These are phyloP conservation scores for Escovopsis sp. DNA, from an alignment of 2,329 filamentous ascomycete genomes.

Conservation along the genomic window DNA sequence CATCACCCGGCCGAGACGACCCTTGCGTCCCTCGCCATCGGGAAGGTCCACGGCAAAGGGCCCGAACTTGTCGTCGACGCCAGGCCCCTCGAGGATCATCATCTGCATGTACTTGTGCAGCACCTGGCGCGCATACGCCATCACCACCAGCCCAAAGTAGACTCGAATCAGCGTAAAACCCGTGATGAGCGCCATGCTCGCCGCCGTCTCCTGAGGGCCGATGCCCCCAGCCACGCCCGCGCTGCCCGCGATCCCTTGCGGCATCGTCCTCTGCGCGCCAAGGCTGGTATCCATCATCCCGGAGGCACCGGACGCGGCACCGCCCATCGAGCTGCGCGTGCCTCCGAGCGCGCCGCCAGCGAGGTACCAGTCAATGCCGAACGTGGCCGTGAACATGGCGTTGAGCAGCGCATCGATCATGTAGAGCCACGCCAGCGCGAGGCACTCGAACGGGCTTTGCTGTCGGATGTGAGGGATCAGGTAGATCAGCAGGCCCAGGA, in stretches of 20 bases:
- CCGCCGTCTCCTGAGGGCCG: conserved; percentile 44
- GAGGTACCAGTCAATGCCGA: conserved; percentile 77
- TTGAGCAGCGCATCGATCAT: conserved; percentile 71
- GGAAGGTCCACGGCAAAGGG: conserved; percentile 55
- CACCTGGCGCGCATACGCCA: conserved; percentile 67
- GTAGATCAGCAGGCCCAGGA: conserved; percentile 51
- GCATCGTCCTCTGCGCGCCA: conserved; percentile 11
- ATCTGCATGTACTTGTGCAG: conserved; percentile 48
- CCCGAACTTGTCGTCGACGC: conserved; percentile 37
- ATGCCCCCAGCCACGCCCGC: conserved; percentile 12
- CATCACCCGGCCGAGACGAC: conserved; percentile 66
- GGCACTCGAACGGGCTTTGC: conserved; percentile 62
- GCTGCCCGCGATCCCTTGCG: too few species aligned
- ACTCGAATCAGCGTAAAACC: conserved; percentile 59
- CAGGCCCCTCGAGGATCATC: conserved; percentile 32
- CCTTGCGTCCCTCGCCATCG: conserved; percentile 68
- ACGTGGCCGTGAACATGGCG: conserved; percentile 64
- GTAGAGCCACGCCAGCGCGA: conserved; percentile 76
- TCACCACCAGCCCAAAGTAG: conserved; percentile 74
- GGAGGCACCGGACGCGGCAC: conserved; percentile 18
- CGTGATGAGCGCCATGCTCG: conserved; percentile 65
- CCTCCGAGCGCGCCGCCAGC: conserved; percentile 39
- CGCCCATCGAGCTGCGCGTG: conserved; percentile 6
- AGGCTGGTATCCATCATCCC: conserved; percentile 19
- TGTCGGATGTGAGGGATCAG: conserved; percentile 69